A percentile compares a stretch with the other conserved stretches of the same genome.
phyloP scores from a whole-genome alignment of 371 early-diverging fungal genomes.

The Mucor lusitanicus region DNA sequence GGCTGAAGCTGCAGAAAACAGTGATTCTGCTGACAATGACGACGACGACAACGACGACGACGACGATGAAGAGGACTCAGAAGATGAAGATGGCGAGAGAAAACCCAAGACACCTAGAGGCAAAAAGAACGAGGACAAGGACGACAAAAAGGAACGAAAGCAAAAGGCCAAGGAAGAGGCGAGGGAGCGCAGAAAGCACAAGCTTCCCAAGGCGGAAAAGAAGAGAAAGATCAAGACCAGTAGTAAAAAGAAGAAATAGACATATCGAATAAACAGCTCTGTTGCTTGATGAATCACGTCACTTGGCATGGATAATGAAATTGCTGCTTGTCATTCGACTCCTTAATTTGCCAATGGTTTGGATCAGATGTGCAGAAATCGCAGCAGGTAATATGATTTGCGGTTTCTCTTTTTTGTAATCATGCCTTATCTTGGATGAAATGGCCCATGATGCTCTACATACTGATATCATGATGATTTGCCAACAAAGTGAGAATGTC shows the following conservation, averaged over 20 bases:
- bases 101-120: constrained; percentile 46
- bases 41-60: constrained; percentile 18
- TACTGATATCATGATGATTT: not conserved
- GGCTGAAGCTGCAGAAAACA: constrained; percentile 40
- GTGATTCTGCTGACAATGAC: constrained; percentile 17
- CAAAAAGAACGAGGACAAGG: constrained; percentile 84
- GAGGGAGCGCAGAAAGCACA: constrained; percentile 88
- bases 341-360: not conserved
- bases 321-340: not conserved
- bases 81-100: constrained; percentile 41
- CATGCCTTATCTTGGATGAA: not conserved
- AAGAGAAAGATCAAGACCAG: constrained; percentile 83
- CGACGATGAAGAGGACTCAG: constrained; percentile 45
- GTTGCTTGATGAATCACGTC: not conserved
- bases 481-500: no score
- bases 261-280: not conserved
- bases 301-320: not conserved
- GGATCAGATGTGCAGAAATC: no score
- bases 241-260: constrained; percentile 52
- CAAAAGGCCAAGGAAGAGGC: constrained; percentile 86
- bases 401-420: no score
- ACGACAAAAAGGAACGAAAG: constrained; percentile 87
- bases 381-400: no score
- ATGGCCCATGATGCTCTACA: not conserved
- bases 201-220: constrained; percentile 95